Conservation (phyloP, 2,329 filamentous ascomycete species). For the Byssochlamys sp. region DNA sequence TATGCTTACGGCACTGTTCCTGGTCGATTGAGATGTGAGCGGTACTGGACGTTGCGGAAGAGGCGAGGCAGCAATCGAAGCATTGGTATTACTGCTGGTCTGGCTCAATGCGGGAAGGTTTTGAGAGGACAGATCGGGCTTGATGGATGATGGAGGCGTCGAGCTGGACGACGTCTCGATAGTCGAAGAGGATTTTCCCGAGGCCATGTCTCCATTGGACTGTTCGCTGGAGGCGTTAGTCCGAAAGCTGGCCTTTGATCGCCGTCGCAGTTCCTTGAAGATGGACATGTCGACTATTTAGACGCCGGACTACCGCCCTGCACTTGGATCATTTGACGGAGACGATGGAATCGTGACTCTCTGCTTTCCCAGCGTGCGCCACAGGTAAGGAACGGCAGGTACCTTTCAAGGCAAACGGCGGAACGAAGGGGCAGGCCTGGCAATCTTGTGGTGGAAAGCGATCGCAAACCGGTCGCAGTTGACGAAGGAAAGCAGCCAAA, state of each 20-base stretch:
- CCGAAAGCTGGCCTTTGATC: conserved; percentile 65
- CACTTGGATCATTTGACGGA: not conserved
- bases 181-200: conserved; percentile 55
- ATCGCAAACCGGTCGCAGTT: conserved; percentile 26
- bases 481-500: conserved; percentile 12
- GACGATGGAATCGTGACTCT: not conserved
- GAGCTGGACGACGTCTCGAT: conserved; percentile 54
- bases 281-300: conserved; percentile 44
- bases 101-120: conserved; percentile 46
- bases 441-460: conserved; percentile 11
- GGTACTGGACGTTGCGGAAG: conserved; percentile 40
- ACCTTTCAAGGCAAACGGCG: not conserved
- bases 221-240: conserved; percentile 41
- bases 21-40: conserved; percentile 28
- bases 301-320: not conserved
- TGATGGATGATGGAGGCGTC: conserved; percentile 61
- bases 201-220: conserved; percentile 52
- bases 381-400: conserved; percentile 2
- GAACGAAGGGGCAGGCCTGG: not conserved
- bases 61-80: conserved; percentile 27
- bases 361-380: not conserved
- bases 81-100: conserved; percentile 39
- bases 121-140: conserved; percentile 56
- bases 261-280: conserved; percentile 65
- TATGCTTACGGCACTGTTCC: conserved; percentile 29